Base-by-base conservation (phyloP, 2,329 filamentous ascomycete genomes). In the Colletotrichum aenigma region DNA sequence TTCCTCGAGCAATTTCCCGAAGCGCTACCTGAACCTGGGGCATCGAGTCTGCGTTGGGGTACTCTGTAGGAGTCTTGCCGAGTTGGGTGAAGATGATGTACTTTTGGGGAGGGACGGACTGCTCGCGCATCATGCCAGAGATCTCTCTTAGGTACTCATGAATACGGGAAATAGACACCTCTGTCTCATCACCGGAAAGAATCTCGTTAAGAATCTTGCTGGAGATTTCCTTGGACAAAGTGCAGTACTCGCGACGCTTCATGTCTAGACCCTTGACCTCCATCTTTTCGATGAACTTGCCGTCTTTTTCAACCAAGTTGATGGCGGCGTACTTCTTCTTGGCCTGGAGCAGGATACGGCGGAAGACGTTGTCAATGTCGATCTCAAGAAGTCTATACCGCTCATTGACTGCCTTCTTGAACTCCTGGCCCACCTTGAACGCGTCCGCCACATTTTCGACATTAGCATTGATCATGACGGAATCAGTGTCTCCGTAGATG, bases 301-400 rank as follows among this genome's bases (percentile, higher is more conserved):
- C 96, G 80, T 97, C 94, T 26, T 94, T 90, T 81, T 98, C 95
- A 8, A 97, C 92, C 83, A 98, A 92, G 83, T 98, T 98, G 85
- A 99, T 94, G 55, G 97, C 97, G 10, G 97, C 97, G 84, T 99
- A 99, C 88, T 99, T 99, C 89, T 99, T 99, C 90, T 99, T 99
- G 34, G 97, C 96, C 82, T 98, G 97, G 16, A 99, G 89, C 52
- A 99, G 87, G 71, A 99, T 94, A 36, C 97, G 94, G 61, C 96
- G 92, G 89, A 99, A 99, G 76, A 98, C 91, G 81, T 98, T 98
- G 85, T 99, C 97, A 79, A 99, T 98, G 81, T 99, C 97, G 78
- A 99, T 99, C 84, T 99, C 97, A 16, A 99, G 90, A 67, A 98
- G 90, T 81, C 90, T 94, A 85, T 99, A 99, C 77, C 94, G 93